phyloP scores from a whole-genome alignment of 2,329 filamentous ascomycete genomes.

The Monosporascus ibericus region DNA sequence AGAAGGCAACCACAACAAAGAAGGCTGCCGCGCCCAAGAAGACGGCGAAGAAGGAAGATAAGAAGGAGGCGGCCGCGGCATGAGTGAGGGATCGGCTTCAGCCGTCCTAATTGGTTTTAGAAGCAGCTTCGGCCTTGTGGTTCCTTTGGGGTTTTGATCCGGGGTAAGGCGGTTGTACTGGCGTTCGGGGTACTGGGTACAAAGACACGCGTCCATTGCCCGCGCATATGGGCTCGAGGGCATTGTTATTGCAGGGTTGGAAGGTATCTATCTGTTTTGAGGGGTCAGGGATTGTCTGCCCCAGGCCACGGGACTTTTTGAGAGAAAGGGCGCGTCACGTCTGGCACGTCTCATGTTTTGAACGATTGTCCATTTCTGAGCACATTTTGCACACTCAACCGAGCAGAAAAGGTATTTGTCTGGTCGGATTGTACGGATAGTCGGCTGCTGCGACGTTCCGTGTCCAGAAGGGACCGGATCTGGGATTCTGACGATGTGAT shows the following conservation, averaged over 20 bases:
- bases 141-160: slow-evolving; percentile 31
- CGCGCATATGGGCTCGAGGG: slow-evolving; percentile 21
- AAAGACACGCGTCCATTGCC: slow-evolving; percentile 23
- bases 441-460: background rate
- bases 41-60: slow-evolving; percentile 35
- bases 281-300: background rate
- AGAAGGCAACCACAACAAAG: slow-evolving; percentile 35
- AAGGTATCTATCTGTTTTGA: slow-evolving; percentile 5
- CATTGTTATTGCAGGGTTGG: slow-evolving; percentile 19
- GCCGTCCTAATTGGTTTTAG: slow-evolving; percentile 3
- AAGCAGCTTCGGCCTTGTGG: slow-evolving; percentile 17
- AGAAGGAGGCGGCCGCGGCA: slow-evolving; percentile 23
- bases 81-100: slow-evolving; percentile 5
- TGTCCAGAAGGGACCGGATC: slow-evolving; percentile 6
- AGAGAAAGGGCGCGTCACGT: background rate
- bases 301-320: too few species aligned
- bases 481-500: slow-evolving; percentile 25
- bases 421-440: background rate
- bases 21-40: slow-evolving; percentile 31
- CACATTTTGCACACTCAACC: too few species aligned
- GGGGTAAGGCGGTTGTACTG: slow-evolving; percentile 22
- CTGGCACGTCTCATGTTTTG: too few species aligned
- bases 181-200: slow-evolving; percentile 27
- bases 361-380: too few species aligned
- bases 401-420: background rate